Base-by-base conservation (phyloP, 106 monocot species). In the Dendrobium chrysotoxum region DNA sequence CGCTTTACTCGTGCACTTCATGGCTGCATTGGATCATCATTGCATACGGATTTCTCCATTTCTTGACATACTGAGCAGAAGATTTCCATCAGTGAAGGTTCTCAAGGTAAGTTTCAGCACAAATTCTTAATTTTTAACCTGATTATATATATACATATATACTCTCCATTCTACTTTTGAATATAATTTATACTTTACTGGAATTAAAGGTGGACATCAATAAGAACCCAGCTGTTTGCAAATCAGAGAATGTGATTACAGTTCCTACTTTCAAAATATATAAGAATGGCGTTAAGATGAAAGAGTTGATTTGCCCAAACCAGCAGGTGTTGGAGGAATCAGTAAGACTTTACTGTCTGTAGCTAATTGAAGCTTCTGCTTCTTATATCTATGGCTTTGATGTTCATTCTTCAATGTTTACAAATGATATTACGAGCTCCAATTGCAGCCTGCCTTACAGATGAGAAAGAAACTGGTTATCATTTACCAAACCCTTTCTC, bases 1-100 rank as follows among this genome's bases (percentile, higher is more conserved):
- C 42, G 74, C 20, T 18, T 40, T 80, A 10, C 82, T 95, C 41
- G 88, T 88, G 16, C 82, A 84, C 81, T 95, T 95, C 66, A 86
- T 84, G 84, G 79, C 80, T 1, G 71, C 80, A 40, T 38, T 45
- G 9, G 84, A 86, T 74, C 66, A 39, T 47, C 85, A 83, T 12
- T 90, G 95, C 81, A 65, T n/a, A 21, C 81, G 88, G 73, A 85
- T 92, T 9, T 75, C 81, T 26, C 90, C 90, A 39, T 87, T 89
- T 77, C 47, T 95, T 5, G 86, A 89, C 66, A 53, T 40, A 2
- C 81, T 95, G 15, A 88, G 92, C 45, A 81, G 57, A 4, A 81
- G 74, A 75, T 91, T 86, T 46, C 86, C 89, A 80, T 89, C 87
- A 7, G 75, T 85, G 20, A 90, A 89, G 77, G 92, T 81, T 46